A percentile compares a stretch with the other conserved stretches of the same genome.
Evolutionary conservation across 345 rosid genomes (phyloP).

Genomic region (Eucalyptus viminalis): DNA sequence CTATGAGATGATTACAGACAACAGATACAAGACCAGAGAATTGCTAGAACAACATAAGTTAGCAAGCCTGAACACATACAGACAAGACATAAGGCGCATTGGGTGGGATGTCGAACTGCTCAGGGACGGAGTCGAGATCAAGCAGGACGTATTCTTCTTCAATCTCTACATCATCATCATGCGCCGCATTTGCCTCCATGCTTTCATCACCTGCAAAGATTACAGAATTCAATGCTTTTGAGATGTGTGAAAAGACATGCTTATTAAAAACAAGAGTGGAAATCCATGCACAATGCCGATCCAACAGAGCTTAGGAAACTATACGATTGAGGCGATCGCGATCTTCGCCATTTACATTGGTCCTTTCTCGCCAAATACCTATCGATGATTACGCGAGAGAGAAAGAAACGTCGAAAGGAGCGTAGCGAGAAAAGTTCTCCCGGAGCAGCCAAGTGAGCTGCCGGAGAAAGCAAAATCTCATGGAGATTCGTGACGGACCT

Average conservation of each 20-base stretch:
- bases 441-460: background rate
- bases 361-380: background rate
- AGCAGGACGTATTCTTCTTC: conserved; percentile 42
- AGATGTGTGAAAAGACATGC: background rate
- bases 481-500: background rate
- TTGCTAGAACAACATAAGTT: background rate
- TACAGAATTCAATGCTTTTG: background rate
- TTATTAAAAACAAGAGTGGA: background rate
- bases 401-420: background rate
- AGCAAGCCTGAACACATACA: conserved; percentile 5
- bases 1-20: background rate
- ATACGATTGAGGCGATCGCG: background rate
- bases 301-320: background rate
- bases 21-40: background rate
- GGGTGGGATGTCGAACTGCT: conserved; percentile 24
- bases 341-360: background rate
- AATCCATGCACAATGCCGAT: background rate
- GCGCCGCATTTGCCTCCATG: conserved; percentile 19
- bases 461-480: background rate
- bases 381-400: background rate
- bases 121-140: conserved; percentile 35
- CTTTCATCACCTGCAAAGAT: background rate
- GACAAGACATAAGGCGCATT: conserved; percentile 36
- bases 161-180: background rate
- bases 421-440: background rate